A percentile compares a stretch with the other conserved stretches of the same genome.
phyloP scores from a whole-genome alignment of 225 moss, liverwort and hornwort genomes.

The Bryum argenteum region DNA sequence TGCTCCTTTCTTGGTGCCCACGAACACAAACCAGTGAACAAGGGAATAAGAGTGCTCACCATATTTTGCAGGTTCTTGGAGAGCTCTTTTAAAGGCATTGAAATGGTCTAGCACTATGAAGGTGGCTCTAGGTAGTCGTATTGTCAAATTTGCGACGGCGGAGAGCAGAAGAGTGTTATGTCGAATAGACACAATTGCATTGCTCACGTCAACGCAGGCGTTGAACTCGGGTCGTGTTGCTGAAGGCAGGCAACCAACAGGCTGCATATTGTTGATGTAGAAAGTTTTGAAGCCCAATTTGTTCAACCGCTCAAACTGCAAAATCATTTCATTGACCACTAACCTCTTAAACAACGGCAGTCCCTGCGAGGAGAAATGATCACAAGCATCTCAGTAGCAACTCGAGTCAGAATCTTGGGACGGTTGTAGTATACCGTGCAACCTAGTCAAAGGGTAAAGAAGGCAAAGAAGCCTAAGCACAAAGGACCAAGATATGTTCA shows the following conservation, averaged over 20 bases:
- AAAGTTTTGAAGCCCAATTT: slow-evolving; percentile 46
- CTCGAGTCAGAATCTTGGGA: neutral
- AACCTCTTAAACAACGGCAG: slow-evolving; percentile 27
- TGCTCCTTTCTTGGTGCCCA: too few species aligned
- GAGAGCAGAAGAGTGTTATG: slow-evolving; percentile 46
- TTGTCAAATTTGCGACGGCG: slow-evolving; percentile 40
- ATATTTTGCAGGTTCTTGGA: slow-evolving; percentile 40
- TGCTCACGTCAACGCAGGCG: slow-evolving; percentile 36
- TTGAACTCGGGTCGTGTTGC: slow-evolving; percentile 41
- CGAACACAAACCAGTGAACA: too few species aligned
- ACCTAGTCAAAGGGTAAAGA: neutral
- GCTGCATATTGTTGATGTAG: slow-evolving; percentile 50
- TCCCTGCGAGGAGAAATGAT: slow-evolving; percentile 33
- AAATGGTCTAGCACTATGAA: slow-evolving; percentile 44
- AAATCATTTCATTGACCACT: slow-evolving; percentile 44
- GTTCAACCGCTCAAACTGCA: slow-evolving; percentile 46
- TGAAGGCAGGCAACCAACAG: slow-evolving; percentile 55
- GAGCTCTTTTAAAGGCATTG: slow-evolving; percentile 42
- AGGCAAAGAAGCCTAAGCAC: neutral
- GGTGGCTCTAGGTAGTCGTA: slow-evolving; percentile 33
- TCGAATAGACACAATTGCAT: slow-evolving; percentile 33
- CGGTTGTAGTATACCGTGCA: neutral
- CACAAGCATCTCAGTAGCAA: slow-evolving; percentile 17
- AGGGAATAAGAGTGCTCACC: slow-evolving; percentile 33
- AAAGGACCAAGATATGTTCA: too few species aligned